These are phyloP conservation scores for Cymbopogon flexuosus DNA, from an alignment of 202 grass and related monocot species.

Conservation along the genomic window DNA sequence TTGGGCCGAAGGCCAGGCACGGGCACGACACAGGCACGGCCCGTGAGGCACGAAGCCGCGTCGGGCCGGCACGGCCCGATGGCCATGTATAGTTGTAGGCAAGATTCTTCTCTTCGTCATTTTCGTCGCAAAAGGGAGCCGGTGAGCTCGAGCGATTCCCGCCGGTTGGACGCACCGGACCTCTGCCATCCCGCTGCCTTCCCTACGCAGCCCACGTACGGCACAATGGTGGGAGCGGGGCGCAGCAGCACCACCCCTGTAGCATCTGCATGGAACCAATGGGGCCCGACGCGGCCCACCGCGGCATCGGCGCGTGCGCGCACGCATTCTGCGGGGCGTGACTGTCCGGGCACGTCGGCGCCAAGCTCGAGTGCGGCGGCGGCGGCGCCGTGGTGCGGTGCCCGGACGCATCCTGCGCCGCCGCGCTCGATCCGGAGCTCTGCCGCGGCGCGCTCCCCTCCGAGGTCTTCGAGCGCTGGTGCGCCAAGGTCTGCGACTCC, in stretches of 20 bases:
- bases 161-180: neutral
- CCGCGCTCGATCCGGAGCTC: conserved; percentile 38
- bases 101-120: too few relatives aligned
- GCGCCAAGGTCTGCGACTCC: conserved; percentile 43
- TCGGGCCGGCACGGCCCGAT: too few relatives aligned
- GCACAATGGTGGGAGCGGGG: conserved; percentile 16
- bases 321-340: conserved; percentile 59
- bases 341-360: conserved; percentile 40
- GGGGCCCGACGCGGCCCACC: neutral
- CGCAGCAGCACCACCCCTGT: conserved; percentile 12
- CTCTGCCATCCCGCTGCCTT: neutral
- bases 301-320: conserved; percentile 28
- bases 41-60: too few relatives aligned
- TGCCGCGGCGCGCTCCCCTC: conserved; percentile 35
- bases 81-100: too few relatives aligned
- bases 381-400: conserved; percentile 34
- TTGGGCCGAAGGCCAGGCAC: too few relatives aligned
- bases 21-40: too few relatives aligned
- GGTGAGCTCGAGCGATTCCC: neutral
- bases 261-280: conserved; percentile 65
- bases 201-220: neutral
- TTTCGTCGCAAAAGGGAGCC: neutral
- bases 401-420: conserved; percentile 45
- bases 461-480: conserved; percentile 57
- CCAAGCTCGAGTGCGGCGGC: conserved; percentile 39